These are phyloP conservation scores for Isatis tinctoria DNA, from an alignment of 345 rosid genomes.

Conservation along the genomic window DNA sequence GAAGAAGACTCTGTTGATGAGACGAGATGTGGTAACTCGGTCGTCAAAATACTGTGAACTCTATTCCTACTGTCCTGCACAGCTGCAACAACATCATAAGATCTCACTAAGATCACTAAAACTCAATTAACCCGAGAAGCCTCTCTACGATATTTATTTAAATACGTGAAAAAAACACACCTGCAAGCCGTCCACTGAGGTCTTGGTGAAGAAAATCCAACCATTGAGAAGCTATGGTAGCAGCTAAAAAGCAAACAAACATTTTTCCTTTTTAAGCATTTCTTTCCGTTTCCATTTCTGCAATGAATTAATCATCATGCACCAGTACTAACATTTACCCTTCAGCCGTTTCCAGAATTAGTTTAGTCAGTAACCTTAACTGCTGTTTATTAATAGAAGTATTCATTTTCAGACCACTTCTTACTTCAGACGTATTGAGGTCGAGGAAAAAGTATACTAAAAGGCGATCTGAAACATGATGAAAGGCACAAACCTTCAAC, in stretches of 20 bases:
- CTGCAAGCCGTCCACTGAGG: conserved; percentile 83
- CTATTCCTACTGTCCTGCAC: conserved; percentile 79
- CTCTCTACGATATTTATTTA: background rate
- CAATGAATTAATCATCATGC: conserved; percentile 22
- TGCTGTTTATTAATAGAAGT: background rate
- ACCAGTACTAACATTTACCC: conserved; percentile 8
- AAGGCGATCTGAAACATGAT: conserved; percentile 6
- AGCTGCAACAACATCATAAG: conserved; percentile 49
- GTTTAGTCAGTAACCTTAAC: background rate
- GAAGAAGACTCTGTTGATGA: conserved; percentile 61
- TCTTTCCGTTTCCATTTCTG: conserved; percentile 24
- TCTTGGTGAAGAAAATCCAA: conserved; percentile 91
- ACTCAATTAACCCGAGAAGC: background rate
- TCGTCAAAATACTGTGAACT: conserved; percentile 59
- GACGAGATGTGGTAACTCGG: conserved; percentile 68
- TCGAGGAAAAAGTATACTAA: background rate
- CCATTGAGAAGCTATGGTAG: conserved; percentile 92
- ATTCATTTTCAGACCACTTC: background rate
- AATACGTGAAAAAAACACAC: conserved; percentile 28
- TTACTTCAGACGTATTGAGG: background rate
- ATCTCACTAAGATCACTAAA: conserved; percentile 11
- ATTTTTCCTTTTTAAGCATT: conserved; percentile 24
- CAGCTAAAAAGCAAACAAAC: conserved; percentile 58
- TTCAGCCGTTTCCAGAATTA: background rate
- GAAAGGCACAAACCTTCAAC: conserved; percentile 52